Conservation (phyloP, 768 basidiomycete species). For the Kwoniella dejecticola region DNA sequence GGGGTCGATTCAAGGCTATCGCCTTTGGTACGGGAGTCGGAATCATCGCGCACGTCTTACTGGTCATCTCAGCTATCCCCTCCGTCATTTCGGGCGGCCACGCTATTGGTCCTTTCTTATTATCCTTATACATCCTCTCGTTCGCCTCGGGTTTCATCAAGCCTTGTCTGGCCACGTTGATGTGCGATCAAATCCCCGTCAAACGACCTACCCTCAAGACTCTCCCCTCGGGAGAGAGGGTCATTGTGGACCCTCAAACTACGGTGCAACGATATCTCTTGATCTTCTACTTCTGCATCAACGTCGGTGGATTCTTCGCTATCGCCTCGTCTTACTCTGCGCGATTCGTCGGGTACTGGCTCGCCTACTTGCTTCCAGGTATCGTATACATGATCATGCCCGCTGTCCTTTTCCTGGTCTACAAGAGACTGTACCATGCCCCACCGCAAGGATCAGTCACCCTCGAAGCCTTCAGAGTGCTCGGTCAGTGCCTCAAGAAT, state of each 20-base stretch:
- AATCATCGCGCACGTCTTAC: constrained; percentile 47
- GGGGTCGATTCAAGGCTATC: constrained; percentile 54
- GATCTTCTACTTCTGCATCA: constrained; percentile 49
- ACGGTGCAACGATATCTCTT: constrained; percentile 47
- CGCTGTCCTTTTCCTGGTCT: constrained; percentile 41
- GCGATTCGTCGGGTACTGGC: constrained; percentile 55
- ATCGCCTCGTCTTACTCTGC: constrained; percentile 53
- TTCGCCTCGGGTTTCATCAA: constrained; percentile 55
- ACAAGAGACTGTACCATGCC: constrained; percentile 46
- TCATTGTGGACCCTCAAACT: constrained; percentile 50
- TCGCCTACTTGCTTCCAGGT: constrained; percentile 50
- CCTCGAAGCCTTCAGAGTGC: constrained; percentile 43
- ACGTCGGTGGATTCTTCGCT: constrained; percentile 53
- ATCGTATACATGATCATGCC: constrained; percentile 54
- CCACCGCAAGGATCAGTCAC: constrained; percentile 55
- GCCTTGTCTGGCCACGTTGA: constrained; percentile 50
- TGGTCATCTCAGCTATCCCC: constrained; percentile 53
- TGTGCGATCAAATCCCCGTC: constrained; percentile 54
- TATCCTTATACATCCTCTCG: constrained; percentile 47
- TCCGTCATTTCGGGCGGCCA: constrained; percentile 30
- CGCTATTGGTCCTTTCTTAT: constrained; percentile 47
- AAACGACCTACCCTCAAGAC: constrained; percentile 36
- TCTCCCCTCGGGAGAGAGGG: constrained; percentile 44
- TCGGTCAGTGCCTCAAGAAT: constrained; percentile 27
- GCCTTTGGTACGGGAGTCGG: constrained; percentile 44